A percentile compares a stretch with the other conserved stretches of the same genome.
Evolutionary conservation across 148 eudicot species (phyloP).

Genomic region (Beta vulgaris): DNA sequence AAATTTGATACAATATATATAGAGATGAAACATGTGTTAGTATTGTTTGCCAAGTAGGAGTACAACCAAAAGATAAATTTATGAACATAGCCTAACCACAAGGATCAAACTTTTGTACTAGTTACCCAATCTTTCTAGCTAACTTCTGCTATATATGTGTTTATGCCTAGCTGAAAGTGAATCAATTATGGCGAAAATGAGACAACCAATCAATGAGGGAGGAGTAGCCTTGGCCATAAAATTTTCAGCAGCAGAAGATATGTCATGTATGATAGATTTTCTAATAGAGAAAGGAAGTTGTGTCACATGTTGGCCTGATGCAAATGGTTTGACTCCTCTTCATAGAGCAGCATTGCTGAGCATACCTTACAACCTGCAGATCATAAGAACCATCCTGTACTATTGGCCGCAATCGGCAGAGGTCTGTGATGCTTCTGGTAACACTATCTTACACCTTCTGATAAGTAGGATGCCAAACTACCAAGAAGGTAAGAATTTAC

Average conservation of each 20-base stretch:
- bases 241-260: background rate
- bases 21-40: too few relatives aligned
- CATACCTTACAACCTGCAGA: background rate
- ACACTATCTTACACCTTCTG: constrained; percentile 13
- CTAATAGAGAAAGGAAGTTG: constrained; percentile 13
- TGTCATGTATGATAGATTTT: background rate
- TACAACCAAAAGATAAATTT: too few relatives aligned
- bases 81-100: too few relatives aligned
- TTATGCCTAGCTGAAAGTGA: constrained; percentile 1
- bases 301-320: constrained; percentile 11
- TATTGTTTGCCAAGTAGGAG: too few relatives aligned
- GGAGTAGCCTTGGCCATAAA: background rate
- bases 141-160: background rate
- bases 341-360: background rate
- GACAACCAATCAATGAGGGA: background rate
- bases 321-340: constrained; percentile 13
- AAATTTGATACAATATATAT: too few relatives aligned
- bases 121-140: too few relatives aligned
- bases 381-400: background rate
- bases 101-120: too few relatives aligned
- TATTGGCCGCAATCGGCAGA: constrained; percentile 6
- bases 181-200: background rate
- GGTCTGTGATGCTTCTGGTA: background rate
- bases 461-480: background rate
- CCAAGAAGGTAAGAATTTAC: background rate